Conservation (phyloP, 1,139 yeast genomes). For the Sugiyamaella paludigena region DNA sequence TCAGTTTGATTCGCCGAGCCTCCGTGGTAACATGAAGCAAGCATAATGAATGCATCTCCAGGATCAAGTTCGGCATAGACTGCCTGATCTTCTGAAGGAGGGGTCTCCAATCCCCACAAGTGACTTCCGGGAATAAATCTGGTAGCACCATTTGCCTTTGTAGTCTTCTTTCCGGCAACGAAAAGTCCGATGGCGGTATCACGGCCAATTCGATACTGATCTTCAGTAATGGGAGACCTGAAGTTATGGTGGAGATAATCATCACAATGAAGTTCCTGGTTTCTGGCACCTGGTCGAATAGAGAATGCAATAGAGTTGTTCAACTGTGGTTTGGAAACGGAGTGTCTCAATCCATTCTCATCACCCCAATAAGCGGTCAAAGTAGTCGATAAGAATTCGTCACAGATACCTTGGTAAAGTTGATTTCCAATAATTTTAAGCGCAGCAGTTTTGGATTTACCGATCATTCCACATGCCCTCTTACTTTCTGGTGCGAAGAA, state of each 20-base stretch:
- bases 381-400: slow-evolving; percentile 5
- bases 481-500: slow-evolving; percentile 14
- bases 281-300: slow-evolving; percentile 15
- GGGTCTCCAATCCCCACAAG: slow-evolving; percentile 10
- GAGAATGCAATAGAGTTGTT: slow-evolving; percentile 14
- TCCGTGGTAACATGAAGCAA: slow-evolving; percentile 18
- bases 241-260: slow-evolving; percentile 12
- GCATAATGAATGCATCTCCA: slow-evolving; percentile 17
- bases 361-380: slow-evolving; percentile 12
- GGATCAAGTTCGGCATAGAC: slow-evolving; percentile 9
- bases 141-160: slow-evolving; percentile 14
- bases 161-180: slow-evolving; percentile 16
- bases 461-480: slow-evolving; percentile 10
- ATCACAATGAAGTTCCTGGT: slow-evolving; percentile 13
- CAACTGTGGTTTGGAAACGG: slow-evolving; percentile 13
- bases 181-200: slow-evolving; percentile 14
- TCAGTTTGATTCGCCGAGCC: slow-evolving; percentile 15
- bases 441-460: slow-evolving; percentile 12
- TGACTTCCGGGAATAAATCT: slow-evolving; percentile 16
- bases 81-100: slow-evolving; percentile 7
- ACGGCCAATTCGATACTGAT: slow-evolving; percentile 7
- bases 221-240: neutral
- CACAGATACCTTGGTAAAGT: slow-evolving; percentile 7
- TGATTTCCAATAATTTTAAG: slow-evolving; percentile 3
- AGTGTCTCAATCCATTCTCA: slow-evolving; percentile 1